Conservation (phyloP, 352 stramenopile genomes). For the Pythium oligandrum region DNA sequence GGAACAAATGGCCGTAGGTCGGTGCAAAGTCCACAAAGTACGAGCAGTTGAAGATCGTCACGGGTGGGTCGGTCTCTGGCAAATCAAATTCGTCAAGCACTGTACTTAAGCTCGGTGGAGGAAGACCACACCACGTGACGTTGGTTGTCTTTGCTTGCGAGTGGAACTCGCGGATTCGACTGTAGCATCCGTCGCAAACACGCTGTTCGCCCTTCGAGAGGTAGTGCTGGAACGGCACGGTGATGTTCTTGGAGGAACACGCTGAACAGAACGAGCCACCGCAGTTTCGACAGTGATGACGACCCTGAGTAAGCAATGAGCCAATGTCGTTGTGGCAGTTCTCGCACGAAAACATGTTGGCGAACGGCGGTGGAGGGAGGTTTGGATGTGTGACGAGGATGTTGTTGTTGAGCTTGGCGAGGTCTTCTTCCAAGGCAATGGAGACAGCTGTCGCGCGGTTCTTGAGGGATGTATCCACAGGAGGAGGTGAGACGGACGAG, state of each 20-base stretch:
- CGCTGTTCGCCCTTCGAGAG: slow-evolving; percentile 49
- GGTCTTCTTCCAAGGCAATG: slow-evolving; percentile 37
- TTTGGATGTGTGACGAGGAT: slow-evolving; percentile 49
- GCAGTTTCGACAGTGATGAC: slow-evolving; percentile 81
- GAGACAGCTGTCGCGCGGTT: slow-evolving; percentile 12
- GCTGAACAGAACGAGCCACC: slow-evolving; percentile 67
- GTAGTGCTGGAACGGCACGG: slow-evolving; percentile 64
- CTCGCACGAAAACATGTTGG: slow-evolving; percentile 75
- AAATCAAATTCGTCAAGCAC: slow-evolving; percentile 47
- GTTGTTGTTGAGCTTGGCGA: slow-evolving; percentile 30
- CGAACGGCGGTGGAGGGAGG: slow-evolving; percentile 58
- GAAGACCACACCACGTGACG: slow-evolving; percentile 62
- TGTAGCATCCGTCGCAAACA: slow-evolving; percentile 70
- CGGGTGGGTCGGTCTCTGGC: slow-evolving; percentile 30
- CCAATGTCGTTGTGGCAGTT: slow-evolving; percentile 72
- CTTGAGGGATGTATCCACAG: background rate
- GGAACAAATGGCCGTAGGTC: slow-evolving; percentile 67
- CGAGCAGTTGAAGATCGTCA: slow-evolving; percentile 74
- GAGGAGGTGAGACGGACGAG: background rate
- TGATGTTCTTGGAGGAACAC: slow-evolving; percentile 45
- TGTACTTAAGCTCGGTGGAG: slow-evolving; percentile 25
- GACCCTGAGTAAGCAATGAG: slow-evolving; percentile 56
- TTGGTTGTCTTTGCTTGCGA: slow-evolving; percentile 47
- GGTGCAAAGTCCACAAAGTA: slow-evolving; percentile 68
- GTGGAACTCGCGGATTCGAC: slow-evolving; percentile 72